Conservation (phyloP, 176 grass and related monocot genomes). For the Zoysia japonica region DNA sequence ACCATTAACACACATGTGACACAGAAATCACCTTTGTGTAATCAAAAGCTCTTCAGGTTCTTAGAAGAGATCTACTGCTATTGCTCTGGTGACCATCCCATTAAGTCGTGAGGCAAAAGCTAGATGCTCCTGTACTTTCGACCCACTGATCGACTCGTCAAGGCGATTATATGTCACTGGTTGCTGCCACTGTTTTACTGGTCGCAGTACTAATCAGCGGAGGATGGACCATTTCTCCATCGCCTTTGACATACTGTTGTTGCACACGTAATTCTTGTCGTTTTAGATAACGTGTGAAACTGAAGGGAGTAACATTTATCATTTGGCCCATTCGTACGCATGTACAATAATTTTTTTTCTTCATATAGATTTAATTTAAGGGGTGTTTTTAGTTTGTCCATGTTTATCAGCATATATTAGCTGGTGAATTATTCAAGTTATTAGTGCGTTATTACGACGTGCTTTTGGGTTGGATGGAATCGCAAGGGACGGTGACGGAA, state of each 20-base stretch:
- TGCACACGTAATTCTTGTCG: too few relatives aligned
- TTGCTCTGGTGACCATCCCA: slow-evolving; percentile 35
- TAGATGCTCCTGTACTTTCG: slow-evolving; percentile 40
- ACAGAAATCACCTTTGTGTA: slow-evolving; percentile 39
- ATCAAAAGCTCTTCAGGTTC: slow-evolving; percentile 24
- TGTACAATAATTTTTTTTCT: too few relatives aligned
- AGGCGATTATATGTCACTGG: neutral
- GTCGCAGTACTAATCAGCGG: neutral
- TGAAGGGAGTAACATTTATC: too few relatives aligned
- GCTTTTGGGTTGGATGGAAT: slow-evolving; percentile 11
- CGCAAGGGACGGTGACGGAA: slow-evolving; percentile 1
- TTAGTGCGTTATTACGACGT: neutral
- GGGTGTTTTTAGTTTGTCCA: too few relatives aligned
- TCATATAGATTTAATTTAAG: too few relatives aligned
- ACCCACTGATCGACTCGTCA: slow-evolving; percentile 23
- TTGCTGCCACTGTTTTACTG: slow-evolving; percentile 39
- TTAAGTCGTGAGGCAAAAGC: slow-evolving; percentile 42
- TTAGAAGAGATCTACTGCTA: slow-evolving; percentile 28
- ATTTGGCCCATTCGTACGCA: too few relatives aligned
- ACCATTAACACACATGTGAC: slow-evolving; percentile 44
- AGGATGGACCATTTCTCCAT: slow-evolving; percentile 4
- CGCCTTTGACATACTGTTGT: neutral
- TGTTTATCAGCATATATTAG: neutral
- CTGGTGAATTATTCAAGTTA: neutral
- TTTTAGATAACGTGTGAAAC: too few relatives aligned